Conservation (phyloP, 2,329 filamentous ascomycete genomes). For the Ceratocystis colombiana region DNA sequence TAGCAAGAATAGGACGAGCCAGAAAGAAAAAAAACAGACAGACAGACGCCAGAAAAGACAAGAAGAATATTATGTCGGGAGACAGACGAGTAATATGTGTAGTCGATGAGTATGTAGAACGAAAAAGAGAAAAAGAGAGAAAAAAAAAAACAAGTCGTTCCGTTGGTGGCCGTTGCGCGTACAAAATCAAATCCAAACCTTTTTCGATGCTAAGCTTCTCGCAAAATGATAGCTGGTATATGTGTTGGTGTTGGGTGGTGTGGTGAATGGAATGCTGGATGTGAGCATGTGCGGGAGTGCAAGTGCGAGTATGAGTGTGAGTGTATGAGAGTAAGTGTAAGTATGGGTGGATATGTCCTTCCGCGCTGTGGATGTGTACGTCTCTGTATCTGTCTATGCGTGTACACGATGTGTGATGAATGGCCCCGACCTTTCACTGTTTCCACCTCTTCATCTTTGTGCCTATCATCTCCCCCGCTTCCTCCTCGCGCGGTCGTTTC, state of each 20-base stretch:
- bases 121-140: not conserved
- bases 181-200: constrained; percentile 17
- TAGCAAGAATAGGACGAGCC: not conserved
- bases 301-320: not conserved
- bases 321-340: not conserved
- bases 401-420: no score
- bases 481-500: not conserved
- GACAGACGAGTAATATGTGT: not conserved
- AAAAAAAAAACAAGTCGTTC: constrained; percentile 18
- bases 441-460: not conserved
- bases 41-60: not conserved
- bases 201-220: not conserved
- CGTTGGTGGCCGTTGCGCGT: constrained; percentile 13
- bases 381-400: no score
- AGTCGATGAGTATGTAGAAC: not conserved
- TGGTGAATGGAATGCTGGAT: not conserved
- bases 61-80: not conserved
- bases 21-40: not conserved
- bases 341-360: no score
- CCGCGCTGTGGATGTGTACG: no score
- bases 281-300: not conserved
- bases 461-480: not conserved
- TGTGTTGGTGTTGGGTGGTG: not conserved
- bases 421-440: not conserved
- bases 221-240: not conserved